These are phyloP conservation scores for Solanum neorickii DNA, from an alignment of 257 asterid species.

Conservation along the genomic window DNA sequence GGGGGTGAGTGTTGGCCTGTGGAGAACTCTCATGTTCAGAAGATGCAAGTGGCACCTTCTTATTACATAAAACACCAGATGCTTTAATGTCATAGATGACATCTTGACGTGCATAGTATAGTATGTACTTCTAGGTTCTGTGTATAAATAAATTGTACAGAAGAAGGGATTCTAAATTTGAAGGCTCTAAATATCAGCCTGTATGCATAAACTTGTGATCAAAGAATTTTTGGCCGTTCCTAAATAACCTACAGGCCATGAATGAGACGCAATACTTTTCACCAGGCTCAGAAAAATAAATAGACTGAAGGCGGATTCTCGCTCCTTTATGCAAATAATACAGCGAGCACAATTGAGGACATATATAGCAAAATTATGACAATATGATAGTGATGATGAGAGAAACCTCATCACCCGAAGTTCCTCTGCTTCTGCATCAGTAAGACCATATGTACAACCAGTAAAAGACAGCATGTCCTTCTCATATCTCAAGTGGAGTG, in stretches of 20 bases:
- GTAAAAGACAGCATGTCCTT: slow-evolving; percentile 97
- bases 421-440: slow-evolving; percentile 72
- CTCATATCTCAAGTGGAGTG: slow-evolving; percentile 92
- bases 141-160: background rate
- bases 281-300: background rate
- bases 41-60: background rate
- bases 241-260: background rate
- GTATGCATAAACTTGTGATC: background rate
- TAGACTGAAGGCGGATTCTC: background rate
- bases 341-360: background rate
- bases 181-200: background rate
- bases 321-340: background rate
- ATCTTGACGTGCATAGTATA: background rate
- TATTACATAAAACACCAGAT: background rate
- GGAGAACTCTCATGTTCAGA: too few species aligned
- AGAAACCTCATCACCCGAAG: slow-evolving; percentile 76
- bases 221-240: background rate
- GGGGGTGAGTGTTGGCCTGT: too few species aligned
- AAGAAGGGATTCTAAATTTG: background rate
- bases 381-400: background rate
- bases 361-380: background rate
- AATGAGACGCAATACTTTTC: background rate
- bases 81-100: background rate
- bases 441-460: slow-evolving; percentile 87
- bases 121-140: background rate